phyloP scores from a whole-genome alignment of 192 early-diverging fungal genomes.

The Entophlyctis luteolus region DNA sequence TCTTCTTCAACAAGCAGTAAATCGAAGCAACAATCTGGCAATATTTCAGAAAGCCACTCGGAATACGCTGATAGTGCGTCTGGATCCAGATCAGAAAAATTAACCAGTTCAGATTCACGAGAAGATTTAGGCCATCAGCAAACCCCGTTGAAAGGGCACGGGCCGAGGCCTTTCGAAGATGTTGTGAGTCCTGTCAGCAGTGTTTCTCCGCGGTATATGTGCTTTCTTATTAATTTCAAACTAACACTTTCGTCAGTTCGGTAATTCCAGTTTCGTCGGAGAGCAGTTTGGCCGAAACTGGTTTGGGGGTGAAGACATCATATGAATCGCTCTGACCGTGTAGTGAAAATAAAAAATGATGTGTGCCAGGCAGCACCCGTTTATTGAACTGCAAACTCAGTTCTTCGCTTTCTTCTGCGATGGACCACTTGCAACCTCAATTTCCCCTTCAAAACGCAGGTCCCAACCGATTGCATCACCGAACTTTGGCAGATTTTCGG shows the following conservation, averaged over 20 bases:
- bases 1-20: background rate
- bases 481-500: conserved; percentile 81
- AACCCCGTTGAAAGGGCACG: conserved; percentile 13
- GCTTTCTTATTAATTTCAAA: too few species aligned
- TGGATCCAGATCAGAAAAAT: background rate
- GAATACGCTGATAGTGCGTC: background rate
- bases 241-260: background rate
- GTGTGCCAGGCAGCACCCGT: too few species aligned
- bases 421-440: background rate
- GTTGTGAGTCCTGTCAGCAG: conserved; percentile 11
- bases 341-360: too few species aligned
- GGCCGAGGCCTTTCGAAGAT: conserved; percentile 2
- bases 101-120: background rate
- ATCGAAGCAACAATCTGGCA: background rate
- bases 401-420: background rate
- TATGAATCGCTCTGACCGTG: too few species aligned
- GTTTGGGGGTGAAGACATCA: too few species aligned
- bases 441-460: conserved; percentile 32
- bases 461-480: conserved; percentile 91
- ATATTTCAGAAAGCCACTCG: background rate
- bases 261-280: background rate
- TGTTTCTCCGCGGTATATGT: conserved; percentile 18
- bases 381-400: too few species aligned
- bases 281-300: too few species aligned
- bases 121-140: background rate